Base-by-base conservation (phyloP, 768 basidiomycete genomes). In the Fomitopsis serialis region DNA sequence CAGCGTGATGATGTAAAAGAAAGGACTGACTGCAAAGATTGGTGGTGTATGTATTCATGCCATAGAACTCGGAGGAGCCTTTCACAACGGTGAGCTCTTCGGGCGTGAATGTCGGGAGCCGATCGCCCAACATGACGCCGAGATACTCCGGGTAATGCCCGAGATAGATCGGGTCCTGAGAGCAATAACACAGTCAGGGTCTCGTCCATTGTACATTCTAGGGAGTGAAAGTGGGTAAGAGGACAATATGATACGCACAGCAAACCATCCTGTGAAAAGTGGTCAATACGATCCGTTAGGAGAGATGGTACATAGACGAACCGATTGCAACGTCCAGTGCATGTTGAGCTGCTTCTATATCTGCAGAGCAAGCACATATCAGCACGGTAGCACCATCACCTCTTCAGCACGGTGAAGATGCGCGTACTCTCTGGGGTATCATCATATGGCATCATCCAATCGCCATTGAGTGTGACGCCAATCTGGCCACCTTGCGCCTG, bases 391-490 rank as follows among this genome's bases (percentile, higher is more conserved):
- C 40, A 5, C 40, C 15, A 42, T 17, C 21, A 15, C 21, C n/a
- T n/a, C n/a, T n/a, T n/a, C 7, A 17, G 17, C 40, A 32, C 29
- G 36, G 44, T 29, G 17, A 52, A 53, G 12, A 34, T 17, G 17
- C 10, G 42, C 83, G 59, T 63, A 89, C 88, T 89, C 61, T 83
- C 81, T 10, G 78, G 81, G 37, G 66, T 74, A 57, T 86, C 77
- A 58, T 88, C 84, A 56, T 82, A 89, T 8, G 89, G 87, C 65
- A 85, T 80, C 29, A 79, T 74, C 84, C 84, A 88, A 65, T 87
- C 84, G 11, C 86, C 84, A 59, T 89, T 89, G 43, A 89, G 72
- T 0, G 88, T 89, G 62, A 91, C 88, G n/a, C 87, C 87, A 59
- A 90, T 86, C 58, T 76, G 70, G 22, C 87, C 89, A 10, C 77